phyloP scores from a whole-genome alignment of 139 green algal species.

The Penium margaritaceum region DNA sequence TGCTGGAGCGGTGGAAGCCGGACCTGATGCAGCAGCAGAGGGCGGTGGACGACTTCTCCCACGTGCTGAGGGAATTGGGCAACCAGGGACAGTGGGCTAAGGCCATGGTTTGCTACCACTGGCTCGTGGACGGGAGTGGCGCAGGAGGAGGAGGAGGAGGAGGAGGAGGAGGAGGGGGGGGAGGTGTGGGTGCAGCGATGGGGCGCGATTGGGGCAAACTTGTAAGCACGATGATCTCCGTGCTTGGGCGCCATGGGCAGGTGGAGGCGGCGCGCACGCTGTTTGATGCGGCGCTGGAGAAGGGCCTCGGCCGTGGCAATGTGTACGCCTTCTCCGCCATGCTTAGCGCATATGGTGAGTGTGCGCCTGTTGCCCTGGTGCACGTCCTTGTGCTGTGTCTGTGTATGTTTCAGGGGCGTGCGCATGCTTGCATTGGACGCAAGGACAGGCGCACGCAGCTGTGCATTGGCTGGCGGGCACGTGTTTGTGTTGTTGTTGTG shows the following conservation, averaged over 20 bases:
- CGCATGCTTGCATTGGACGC: no score
- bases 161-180: neutral
- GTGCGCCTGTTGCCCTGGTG: neutral
- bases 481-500: neutral
- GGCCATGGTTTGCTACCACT: slow-evolving; percentile 21
- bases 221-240: slow-evolving; percentile 29
- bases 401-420: neutral
- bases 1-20: slow-evolving; percentile 16
- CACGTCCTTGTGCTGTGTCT: neutral
- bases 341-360: slow-evolving; percentile 38
- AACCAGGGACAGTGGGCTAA: slow-evolving; percentile 29
- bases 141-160: neutral
- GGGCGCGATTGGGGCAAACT: slow-evolving; percentile 39
- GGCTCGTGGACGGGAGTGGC: slow-evolving; percentile 17
- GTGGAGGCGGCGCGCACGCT: slow-evolving; percentile 29
- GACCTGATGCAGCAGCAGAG: slow-evolving; percentile 13
- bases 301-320: slow-evolving; percentile 15
- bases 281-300: slow-evolving; percentile 12
- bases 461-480: neutral
- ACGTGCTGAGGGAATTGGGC: slow-evolving; percentile 30
- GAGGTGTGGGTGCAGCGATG: neutral
- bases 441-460: neutral
- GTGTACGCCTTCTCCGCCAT: slow-evolving; percentile 39
- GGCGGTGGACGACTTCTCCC: slow-evolving; percentile 32
- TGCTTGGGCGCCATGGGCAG: slow-evolving; percentile 24